Conservation (phyloP, 2,329 filamentous ascomycete species). For the Tolypocladium guangdongense region DNA sequence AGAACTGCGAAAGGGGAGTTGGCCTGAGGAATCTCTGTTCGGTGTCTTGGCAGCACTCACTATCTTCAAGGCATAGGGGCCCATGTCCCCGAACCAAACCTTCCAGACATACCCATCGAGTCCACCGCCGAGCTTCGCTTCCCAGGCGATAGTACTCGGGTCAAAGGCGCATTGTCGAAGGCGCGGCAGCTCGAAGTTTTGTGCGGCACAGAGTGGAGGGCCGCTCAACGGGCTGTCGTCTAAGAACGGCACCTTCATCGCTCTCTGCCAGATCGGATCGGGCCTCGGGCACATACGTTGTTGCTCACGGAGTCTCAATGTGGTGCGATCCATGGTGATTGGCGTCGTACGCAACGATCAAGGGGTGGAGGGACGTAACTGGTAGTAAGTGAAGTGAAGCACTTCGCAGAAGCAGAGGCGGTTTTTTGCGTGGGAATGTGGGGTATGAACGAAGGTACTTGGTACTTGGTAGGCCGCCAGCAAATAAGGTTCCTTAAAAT, state of each 20-base stretch:
- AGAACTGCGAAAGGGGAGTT: conserved; percentile 1
- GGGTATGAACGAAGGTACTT: too few relatives aligned
- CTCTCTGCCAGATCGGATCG: background rate
- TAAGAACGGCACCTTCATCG: background rate
- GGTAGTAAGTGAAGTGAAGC: background rate
- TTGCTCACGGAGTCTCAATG: background rate
- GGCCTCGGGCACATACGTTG: background rate
- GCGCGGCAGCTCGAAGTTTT: background rate
- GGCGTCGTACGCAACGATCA: too few relatives aligned
- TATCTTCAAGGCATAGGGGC: background rate
- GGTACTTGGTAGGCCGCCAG: too few relatives aligned
- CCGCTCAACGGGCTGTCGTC: background rate
- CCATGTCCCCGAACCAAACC: background rate
- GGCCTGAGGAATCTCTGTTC: background rate
- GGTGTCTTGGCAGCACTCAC: background rate
- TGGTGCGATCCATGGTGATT: background rate
- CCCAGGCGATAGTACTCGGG: background rate
- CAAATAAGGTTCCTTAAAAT: too few relatives aligned
- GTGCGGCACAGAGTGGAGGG: background rate
- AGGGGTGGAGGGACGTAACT: too few relatives aligned
- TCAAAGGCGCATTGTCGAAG: background rate
- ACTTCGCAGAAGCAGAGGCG: too few relatives aligned
- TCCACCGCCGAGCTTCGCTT: background rate
- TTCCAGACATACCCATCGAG: background rate
- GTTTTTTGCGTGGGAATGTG: too few relatives aligned